Evolutionary conservation across 1,284 basidiomycete species (phyloP), one percentile per base, ranked within the genome.

Genomic region (Takashimella koratensis): DNA sequence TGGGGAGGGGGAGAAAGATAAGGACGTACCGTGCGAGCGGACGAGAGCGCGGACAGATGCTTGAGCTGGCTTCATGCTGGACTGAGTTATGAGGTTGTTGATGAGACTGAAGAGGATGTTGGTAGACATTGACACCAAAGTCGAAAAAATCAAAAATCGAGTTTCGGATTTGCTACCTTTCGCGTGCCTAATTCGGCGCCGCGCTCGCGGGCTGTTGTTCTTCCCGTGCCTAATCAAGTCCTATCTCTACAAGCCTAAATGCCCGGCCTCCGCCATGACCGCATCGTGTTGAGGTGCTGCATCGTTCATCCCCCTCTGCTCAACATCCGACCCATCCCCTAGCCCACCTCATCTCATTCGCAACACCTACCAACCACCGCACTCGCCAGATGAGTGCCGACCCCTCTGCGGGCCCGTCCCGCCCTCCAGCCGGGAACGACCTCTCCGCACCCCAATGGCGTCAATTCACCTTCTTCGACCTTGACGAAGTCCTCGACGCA

Each of bases 401-500:
- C 10, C 30, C 30, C 30, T 8, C 16, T 16, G 30, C 16, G 10
- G 30, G 30, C 30, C 30, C 30, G 16, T 36, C 30, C 16, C 30
- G 30, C 30, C 30, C 30, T 16, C 30, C 30, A 36, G 30, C 30
- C 30, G 8, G 10, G 16, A 8, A 8, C 30, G 16, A 8, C 16
- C 30, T 52, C 16, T 54, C 66, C 16, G 62, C 67, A 12, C 67
- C 68, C 3, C 70, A 71, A 61, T 90, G 87, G 83, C 82, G 87
- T 40, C 87, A 90, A 68, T 93, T 93, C 77, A 80, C 57, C 43
- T 78, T 78, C 70, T 78, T 77, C 57, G 71, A 75, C 51, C 49
- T 67, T 11, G 80, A 83, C 3, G 81, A 83, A 5, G 84, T 94
- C 59, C 90, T 85, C 71, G 91, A 92, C 68, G 77, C 81, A 1